Evolutionary conservation across 805 yeast genomes (phyloP).

Genomic region (Brettanomyces nanus): DNA sequence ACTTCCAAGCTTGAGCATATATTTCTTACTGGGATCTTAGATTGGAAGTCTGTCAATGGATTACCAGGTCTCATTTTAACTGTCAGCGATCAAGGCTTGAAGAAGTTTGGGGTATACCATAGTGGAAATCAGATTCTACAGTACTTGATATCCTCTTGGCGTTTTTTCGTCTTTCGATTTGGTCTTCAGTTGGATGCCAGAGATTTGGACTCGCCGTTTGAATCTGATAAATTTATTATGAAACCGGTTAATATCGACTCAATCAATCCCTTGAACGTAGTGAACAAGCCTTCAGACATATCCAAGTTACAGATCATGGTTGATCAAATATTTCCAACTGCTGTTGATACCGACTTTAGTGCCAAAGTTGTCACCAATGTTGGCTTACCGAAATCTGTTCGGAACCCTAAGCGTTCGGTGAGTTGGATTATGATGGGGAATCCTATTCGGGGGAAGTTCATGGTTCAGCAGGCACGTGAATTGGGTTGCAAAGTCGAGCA

Average conservation of each 20-base stretch:
- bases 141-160: constrained; percentile 71
- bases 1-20: constrained; percentile 54
- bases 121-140: constrained; percentile 34
- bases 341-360: background rate
- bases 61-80: constrained; percentile 85
- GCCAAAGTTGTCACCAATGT: constrained; percentile 15
- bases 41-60: constrained; percentile 84
- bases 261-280: background rate
- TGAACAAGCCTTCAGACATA: constrained; percentile 3
- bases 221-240: constrained; percentile 12
- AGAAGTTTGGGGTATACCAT: constrained; percentile 45
- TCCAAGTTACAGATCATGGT: constrained; percentile 12
- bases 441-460: constrained; percentile 71
- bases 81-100: constrained; percentile 66
- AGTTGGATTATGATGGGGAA: constrained; percentile 61
- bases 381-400: constrained; percentile 17
- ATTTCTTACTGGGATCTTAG: constrained; percentile 69
- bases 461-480: constrained; percentile 52
- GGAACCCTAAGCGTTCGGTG: constrained; percentile 35
- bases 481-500: constrained; percentile 61
- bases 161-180: constrained; percentile 76
- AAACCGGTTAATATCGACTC: constrained; percentile 15
- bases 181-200: constrained; percentile 42
- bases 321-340: constrained; percentile 19
- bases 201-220: constrained; percentile 8